A percentile compares a stretch with the other conserved stretches of the same genome.
These are phyloP conservation scores for Verticillium nonalfalfae DNA, from an alignment of 2,329 filamentous ascomycete species.

Conservation along the genomic window DNA sequence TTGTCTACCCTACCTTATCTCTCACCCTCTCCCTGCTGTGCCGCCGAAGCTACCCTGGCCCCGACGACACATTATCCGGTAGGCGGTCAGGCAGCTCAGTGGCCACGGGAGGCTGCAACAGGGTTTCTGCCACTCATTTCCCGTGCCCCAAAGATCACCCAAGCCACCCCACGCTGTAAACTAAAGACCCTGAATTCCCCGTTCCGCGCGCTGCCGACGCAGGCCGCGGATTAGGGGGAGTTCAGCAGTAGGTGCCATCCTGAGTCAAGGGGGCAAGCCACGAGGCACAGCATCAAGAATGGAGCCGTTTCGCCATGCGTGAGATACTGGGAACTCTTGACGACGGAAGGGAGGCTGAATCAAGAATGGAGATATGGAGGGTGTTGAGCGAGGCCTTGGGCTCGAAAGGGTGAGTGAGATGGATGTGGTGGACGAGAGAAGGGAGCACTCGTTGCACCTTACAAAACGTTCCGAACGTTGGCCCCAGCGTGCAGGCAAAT, in stretches of 20 bases:
- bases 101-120: background rate
- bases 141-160: background rate
- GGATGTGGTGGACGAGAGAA: background rate
- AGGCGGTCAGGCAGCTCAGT: background rate
- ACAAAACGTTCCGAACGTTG: background rate
- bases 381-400: background rate
- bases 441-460: background rate
- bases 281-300: background rate
- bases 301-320: background rate
- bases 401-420: background rate
- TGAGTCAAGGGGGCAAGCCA: background rate
- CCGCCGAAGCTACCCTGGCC: background rate
- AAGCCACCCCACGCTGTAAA: background rate
- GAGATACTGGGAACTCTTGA: background rate
- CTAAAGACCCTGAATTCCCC: background rate
- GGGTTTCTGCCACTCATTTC: background rate
- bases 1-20: background rate
- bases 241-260: background rate
- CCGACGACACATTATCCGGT: background rate
- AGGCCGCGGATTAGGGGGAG: background rate
- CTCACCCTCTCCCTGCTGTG: background rate
- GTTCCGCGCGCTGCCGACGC: background rate
- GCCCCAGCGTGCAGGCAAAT: background rate
- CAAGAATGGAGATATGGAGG: no score
- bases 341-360: background rate